Evolutionary conservation across 129 eudicot species (phyloP).

Genomic region (Artemisia annua): DNA sequence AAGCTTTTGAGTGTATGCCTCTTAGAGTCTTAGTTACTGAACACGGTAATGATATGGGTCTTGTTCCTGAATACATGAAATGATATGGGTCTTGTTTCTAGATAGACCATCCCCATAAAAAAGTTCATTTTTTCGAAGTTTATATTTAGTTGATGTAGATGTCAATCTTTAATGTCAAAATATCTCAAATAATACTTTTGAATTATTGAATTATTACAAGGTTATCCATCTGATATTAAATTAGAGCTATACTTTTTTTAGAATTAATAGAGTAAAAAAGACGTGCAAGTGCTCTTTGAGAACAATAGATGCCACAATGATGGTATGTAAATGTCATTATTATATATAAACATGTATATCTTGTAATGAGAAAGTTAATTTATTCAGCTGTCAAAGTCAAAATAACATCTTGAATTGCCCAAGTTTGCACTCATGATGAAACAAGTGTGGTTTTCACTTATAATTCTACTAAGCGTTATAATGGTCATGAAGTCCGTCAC

Average conservation of each 20-base stretch:
- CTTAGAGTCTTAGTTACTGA: too few species aligned
- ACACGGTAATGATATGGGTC: not conserved
- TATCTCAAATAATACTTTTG: conserved; percentile 1
- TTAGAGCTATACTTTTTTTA: not conserved
- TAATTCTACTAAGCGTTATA: not conserved
- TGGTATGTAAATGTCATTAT: not conserved
- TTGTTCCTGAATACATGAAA: not conserved
- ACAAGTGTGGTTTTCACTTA: not conserved
- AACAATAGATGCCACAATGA: not conserved
- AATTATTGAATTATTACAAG: not conserved
- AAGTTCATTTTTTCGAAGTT: not conserved
- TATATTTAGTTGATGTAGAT: not conserved
- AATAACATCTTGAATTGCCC: too few species aligned
- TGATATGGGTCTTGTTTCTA: not conserved
- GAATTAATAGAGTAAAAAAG: not conserved
- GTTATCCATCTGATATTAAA: not conserved
- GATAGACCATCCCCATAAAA: not conserved
- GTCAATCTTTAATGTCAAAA: not conserved
- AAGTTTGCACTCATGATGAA: too few species aligned
- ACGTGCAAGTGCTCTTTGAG: not conserved
- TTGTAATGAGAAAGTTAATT: not conserved
- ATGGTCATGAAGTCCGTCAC: not conserved
- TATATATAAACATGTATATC: not conserved
- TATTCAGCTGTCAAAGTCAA: not conserved
- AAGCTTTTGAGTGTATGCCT: not conserved